Evolutionary conservation across 1,139 yeast genomes (phyloP).

Genomic region (Arxiozyma telluris): DNA sequence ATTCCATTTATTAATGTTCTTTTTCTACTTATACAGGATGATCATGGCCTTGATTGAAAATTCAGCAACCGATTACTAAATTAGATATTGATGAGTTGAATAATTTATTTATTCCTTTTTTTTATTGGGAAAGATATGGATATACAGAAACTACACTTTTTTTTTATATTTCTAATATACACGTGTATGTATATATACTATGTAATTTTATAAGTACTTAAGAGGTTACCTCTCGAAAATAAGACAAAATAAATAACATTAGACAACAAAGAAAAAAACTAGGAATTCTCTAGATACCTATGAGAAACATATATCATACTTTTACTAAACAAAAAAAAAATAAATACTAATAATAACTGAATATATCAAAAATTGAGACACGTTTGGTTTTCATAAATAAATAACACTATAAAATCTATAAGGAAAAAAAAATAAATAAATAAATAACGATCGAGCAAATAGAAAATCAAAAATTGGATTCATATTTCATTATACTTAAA

Average conservation of each 20-base stretch:
- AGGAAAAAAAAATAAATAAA: neutral
- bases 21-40: constrained; percentile 93
- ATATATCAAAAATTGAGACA: no score
- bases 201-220: neutral
- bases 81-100: constrained; percentile 23
- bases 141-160: neutral
- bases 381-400: no score
- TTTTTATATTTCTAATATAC: neutral
- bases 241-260: no score
- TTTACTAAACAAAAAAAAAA: no score
- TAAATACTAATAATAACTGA: no score
- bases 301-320: no score
- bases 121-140: neutral
- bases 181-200: neutral
- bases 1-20: constrained; percentile 84
- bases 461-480: no score
- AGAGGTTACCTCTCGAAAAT: neutral
- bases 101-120: neutral
- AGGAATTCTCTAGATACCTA: neutral
- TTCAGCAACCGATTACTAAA: constrained; percentile 31
- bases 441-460: neutral
- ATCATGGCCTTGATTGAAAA: constrained; percentile 72
- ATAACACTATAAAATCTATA: no score
- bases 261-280: no score
- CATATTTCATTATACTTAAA: constrained; percentile 1